A percentile compares a stretch with the other conserved stretches of the same genome.
Conservation (phyloP, 305 asterid species). For the Fraxinus baroniana region DNA sequence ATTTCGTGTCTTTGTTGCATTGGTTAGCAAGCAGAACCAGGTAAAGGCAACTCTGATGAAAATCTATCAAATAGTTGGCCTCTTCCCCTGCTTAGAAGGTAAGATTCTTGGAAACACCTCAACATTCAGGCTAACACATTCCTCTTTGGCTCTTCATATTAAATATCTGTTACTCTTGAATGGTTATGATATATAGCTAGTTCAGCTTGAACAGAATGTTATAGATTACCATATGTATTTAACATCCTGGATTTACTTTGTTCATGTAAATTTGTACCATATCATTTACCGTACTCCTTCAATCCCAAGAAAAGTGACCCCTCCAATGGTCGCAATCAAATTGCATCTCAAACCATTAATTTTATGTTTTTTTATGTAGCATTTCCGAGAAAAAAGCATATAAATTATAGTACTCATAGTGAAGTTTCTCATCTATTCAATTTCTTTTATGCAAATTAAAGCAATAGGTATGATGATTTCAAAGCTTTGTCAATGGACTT, state of each 20-base stretch:
- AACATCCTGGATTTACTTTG: conserved; percentile 3
- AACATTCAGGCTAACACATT: conserved; percentile 14
- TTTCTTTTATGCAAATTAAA: neutral
- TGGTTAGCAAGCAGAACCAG: conserved; percentile 52
- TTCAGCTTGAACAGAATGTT: neutral
- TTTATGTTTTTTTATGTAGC: neutral
- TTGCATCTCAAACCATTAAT: neutral
- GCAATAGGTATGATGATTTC: neutral
- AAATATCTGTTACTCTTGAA: conserved; percentile 2
- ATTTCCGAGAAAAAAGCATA: neutral
- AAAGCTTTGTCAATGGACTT: neutral
- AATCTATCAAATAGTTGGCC: conserved; percentile 66
- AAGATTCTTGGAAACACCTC: conserved; percentile 21
- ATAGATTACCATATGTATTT: neutral
- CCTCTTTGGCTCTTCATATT: neutral
- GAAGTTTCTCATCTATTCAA: neutral
- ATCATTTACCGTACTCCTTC: neutral
- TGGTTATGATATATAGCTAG: neutral
- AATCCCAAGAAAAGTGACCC: neutral
- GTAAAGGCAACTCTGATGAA: conserved; percentile 46
- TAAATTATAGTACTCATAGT: neutral
- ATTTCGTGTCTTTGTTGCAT: conserved; percentile 22
- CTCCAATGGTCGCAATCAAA: neutral
- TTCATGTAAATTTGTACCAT: neutral
- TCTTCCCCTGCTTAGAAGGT: conserved; percentile 85